Percentiles rank a stretch among this genome's conserved stretches.
Conservation (phyloP, 2,329 filamentous ascomycete species). For the Fusarium robinianum region DNA sequence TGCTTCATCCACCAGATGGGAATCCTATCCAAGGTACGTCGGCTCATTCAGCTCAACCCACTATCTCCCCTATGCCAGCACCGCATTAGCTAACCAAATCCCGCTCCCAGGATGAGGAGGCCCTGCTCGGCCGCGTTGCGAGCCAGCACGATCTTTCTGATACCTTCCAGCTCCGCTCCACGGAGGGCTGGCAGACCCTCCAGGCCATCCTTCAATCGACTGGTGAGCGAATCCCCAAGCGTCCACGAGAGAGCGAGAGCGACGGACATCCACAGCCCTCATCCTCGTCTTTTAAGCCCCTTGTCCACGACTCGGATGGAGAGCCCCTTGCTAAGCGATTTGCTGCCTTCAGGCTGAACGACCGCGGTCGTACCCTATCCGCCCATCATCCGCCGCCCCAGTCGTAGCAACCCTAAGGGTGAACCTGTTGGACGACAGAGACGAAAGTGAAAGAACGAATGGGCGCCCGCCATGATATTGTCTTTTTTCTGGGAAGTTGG, state of each 20-base stretch:
- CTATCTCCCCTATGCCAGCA: background rate
- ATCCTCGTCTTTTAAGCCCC: constrained; percentile 36
- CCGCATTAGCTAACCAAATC: constrained; percentile 13
- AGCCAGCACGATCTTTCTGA: constrained; percentile 79
- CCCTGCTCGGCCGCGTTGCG: constrained; percentile 82
- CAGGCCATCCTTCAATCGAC: constrained; percentile 92
- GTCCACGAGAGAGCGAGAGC: constrained; percentile 49
- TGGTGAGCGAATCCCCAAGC: constrained; percentile 94
- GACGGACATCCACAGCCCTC: constrained; percentile 41
- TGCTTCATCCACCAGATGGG: constrained; percentile 81
- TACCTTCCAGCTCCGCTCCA: constrained; percentile 81
- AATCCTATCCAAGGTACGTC: constrained; percentile 79
- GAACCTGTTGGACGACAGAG: too few species aligned
- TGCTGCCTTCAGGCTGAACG: constrained; percentile 67
- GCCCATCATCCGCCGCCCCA: constrained; percentile 33
- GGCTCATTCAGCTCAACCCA: background rate
- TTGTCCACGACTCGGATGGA: constrained; percentile 47
- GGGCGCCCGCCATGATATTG: too few species aligned
- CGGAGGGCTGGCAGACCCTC: constrained; percentile 91
- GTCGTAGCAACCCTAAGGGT: too few species aligned
- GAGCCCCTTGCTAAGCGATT: constrained; percentile 68
- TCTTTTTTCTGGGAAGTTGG: too few species aligned
- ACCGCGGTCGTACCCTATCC: constrained; percentile 39
- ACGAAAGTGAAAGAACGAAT: too few species aligned
- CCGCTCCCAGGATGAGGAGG: constrained; percentile 78